phyloP scores from a whole-genome alignment of 768 basidiomycete genomes.

The Ramaria rubella region DNA sequence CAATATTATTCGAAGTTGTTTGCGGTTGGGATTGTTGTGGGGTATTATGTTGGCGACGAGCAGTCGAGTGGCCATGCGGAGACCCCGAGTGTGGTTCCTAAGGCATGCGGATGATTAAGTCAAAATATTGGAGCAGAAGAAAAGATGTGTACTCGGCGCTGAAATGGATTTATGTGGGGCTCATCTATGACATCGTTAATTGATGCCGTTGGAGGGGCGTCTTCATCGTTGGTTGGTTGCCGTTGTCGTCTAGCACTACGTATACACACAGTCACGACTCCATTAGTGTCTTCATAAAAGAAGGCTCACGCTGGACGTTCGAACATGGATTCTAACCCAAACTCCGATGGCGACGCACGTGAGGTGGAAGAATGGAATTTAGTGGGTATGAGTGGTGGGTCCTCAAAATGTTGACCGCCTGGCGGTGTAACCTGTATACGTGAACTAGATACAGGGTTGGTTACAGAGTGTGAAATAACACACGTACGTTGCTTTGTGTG shows the following conservation, averaged over 20 bases:
- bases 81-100: slow-evolving; percentile 34
- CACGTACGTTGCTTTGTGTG: slow-evolving; percentile 52
- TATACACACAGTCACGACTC: neutral
- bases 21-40: slow-evolving; percentile 12
- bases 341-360: slow-evolving; percentile 58
- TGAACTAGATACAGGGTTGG: slow-evolving; percentile 1
- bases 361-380: slow-evolving; percentile 71
- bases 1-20: slow-evolving; percentile 26
- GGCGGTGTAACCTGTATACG: slow-evolving; percentile 38
- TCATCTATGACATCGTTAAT: slow-evolving; percentile 70
- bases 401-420: slow-evolving; percentile 59
- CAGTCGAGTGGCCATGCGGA: slow-evolving; percentile 22
- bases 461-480: neutral
- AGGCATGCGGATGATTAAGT: neutral
- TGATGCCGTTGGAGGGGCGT: slow-evolving; percentile 72
- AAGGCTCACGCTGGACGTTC: slow-evolving; percentile 53
- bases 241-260: slow-evolving; percentile 30
- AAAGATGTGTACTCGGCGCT: slow-evolving; percentile 36
- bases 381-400: slow-evolving; percentile 67
- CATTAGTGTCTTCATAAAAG: slow-evolving; percentile 6
- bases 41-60: neutral
- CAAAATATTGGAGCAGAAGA: neutral
- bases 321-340: slow-evolving; percentile 84
- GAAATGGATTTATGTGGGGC: slow-evolving; percentile 31
- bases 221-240: slow-evolving; percentile 64